A percentile compares a stretch with the other conserved stretches of the same genome.
Evolutionary conservation across 2,329 filamentous ascomycete species (phyloP).

Genomic region (Albifimbria verrucaria): DNA sequence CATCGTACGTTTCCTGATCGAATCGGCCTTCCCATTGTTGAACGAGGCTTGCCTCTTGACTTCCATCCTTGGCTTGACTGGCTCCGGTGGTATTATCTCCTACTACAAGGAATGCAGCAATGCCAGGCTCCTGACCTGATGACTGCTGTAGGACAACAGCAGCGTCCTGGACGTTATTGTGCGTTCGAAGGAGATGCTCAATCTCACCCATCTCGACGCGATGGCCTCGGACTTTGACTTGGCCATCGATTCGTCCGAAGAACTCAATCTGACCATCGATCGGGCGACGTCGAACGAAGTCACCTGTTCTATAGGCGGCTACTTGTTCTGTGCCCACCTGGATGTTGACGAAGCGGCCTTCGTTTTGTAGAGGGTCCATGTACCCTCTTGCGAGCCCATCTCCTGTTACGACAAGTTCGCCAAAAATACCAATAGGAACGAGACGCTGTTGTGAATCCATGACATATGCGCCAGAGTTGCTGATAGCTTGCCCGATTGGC

Average conservation of each 20-base stretch:
- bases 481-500: slow-evolving; percentile 15
- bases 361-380: slow-evolving; percentile 8
- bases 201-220: slow-evolving; percentile 26
- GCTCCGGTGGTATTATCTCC: neutral
- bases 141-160: slow-evolving; percentile 9
- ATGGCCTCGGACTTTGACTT: slow-evolving; percentile 27
- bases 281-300: slow-evolving; percentile 17
- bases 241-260: slow-evolving; percentile 22
- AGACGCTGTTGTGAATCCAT: slow-evolving; percentile 19
- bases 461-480: slow-evolving; percentile 17
- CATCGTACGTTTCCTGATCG: neutral
- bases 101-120: slow-evolving; percentile 13
- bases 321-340: neutral
- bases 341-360: slow-evolving; percentile 13
- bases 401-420: slow-evolving; percentile 23
- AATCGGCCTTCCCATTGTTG: slow-evolving; percentile 6
- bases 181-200: slow-evolving; percentile 15
- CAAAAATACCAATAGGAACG: slow-evolving; percentile 20
- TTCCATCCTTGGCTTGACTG: neutral
- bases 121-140: slow-evolving; percentile 3
- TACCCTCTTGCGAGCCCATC: slow-evolving; percentile 21
- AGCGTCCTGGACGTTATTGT: slow-evolving; percentile 13
- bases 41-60: neutral
- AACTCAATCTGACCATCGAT: slow-evolving; percentile 21
- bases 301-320: slow-evolving; percentile 23